Base-by-base conservation (phyloP, 1,139 yeast genomes). In the Suhomyces kunorum region DNA sequence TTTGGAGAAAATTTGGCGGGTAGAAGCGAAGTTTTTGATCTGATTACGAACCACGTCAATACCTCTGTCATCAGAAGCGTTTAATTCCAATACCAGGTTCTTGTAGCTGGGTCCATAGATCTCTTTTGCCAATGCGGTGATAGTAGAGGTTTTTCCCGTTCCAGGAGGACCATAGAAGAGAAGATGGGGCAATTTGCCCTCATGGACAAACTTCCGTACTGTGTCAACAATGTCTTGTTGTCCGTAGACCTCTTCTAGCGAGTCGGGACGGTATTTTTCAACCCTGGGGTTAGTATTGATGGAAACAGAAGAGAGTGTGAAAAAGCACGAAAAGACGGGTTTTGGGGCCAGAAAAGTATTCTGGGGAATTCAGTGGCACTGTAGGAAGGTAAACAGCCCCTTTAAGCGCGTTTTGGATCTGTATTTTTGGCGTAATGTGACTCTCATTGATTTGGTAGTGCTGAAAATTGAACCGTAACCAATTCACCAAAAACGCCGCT, bases 91-190 rank as follows among this genome's bases (percentile, higher is more conserved):
- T 3, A 92, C 96, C 95, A 87, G 88, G 58, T 85, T 87, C 53
- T 76, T 78, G 63, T 87, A 88, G 55, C 82, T 83, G 30, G 81
- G 73, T 1, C 98, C 98, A 56, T 88, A 92, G n/a, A 92, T 81
- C 56, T 90, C 96, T 39, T 80, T 72, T 1, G 98, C 97, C 44
- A 92, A 66, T 0, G 98, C 98, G 25, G 87, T 77, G 46, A 92
- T 87, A 1, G 97, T 90, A 1, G 96, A 87, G 0, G 98, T 92
- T 60, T 92, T 92, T 48, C 98, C 98, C 0, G 97, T 90, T 18
- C 98, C 98, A 17, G 98, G 98, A 0, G 98, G 98, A 0, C 98
- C 98, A 61, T 92, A 90, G 62, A 92, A 90, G 34, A 90, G 67
- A 47, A 90, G 65, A 64, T 90, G 98, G 2, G 98, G 98, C 36